These are phyloP conservation scores for Fusarium heterosporum DNA, from an alignment of 2,329 filamentous ascomycete species.

Conservation along the genomic window DNA sequence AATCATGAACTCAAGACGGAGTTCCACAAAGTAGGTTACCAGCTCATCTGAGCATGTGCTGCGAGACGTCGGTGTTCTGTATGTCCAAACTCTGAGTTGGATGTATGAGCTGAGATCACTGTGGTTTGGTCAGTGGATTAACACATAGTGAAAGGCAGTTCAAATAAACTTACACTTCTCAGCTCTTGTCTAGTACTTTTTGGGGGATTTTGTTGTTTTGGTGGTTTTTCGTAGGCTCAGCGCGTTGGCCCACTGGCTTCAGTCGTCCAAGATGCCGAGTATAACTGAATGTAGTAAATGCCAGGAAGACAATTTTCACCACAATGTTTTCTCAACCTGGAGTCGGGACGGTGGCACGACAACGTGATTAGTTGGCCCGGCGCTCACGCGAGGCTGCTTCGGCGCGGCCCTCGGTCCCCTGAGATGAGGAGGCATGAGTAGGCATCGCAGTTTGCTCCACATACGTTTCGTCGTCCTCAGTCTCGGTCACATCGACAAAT, in stretches of 20 bases:
- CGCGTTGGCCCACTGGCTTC: neutral
- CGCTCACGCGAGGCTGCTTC: conserved; percentile 9
- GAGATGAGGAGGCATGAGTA: conserved; percentile 34
- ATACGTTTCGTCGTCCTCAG: neutral
- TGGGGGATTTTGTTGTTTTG: neutral
- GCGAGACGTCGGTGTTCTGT: neutral
- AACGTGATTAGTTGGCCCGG: conserved; percentile 11
- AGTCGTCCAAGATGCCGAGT: neutral
- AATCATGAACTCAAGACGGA: conserved; percentile 18
- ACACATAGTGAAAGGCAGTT: neutral
- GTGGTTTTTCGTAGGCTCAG: neutral
- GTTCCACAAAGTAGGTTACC: conserved; percentile 11
- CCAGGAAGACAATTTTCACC: neutral
- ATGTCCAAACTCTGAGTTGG: conserved; percentile 5
- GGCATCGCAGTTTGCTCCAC: conserved; percentile 36
- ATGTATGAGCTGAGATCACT: conserved; percentile 3
- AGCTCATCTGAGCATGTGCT: conserved; percentile 8
- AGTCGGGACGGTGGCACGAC: neutral
- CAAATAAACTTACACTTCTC: conserved; percentile 10
- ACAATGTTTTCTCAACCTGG: neutral
- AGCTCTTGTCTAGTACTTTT: neutral
- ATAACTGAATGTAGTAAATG: neutral
- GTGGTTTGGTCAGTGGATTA: conserved; percentile 8
- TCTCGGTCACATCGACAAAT: conserved; percentile 36
- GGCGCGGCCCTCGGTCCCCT: conserved; percentile 19